phyloP scores from a whole-genome alignment of 768 basidiomycete species.

The Ephemerocybe angulata region DNA sequence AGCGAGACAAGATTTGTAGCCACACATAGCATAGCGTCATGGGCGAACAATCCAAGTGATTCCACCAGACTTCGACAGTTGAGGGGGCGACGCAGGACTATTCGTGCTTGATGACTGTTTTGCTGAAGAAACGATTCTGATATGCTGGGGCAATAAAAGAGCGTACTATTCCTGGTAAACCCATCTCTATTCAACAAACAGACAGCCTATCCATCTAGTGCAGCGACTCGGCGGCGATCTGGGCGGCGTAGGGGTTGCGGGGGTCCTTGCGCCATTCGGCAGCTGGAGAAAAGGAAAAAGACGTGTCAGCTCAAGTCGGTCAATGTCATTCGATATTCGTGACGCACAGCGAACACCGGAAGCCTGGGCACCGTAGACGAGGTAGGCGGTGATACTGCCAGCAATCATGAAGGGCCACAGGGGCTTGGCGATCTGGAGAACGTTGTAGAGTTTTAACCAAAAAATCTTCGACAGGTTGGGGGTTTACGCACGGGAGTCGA shows the following conservation, averaged over 20 bases:
- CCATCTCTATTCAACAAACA: constrained; percentile 1
- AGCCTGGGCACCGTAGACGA: constrained; percentile 66
- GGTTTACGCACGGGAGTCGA: constrained; percentile 61
- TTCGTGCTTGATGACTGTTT: no score
- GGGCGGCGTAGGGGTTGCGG: constrained; percentile 77
- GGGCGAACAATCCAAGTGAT: no score
- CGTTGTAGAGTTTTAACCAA: background rate
- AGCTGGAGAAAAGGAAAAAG: constrained; percentile 36
- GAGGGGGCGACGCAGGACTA: no score
- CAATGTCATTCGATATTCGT: background rate
- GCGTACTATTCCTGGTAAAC: background rate
- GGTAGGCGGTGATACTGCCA: constrained; percentile 59
- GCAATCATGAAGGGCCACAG: constrained; percentile 81
- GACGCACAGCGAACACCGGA: constrained; percentile 67
- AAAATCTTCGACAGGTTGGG: constrained; percentile 8
- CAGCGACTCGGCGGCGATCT: constrained; percentile 63
- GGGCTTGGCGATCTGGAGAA: constrained; percentile 59
- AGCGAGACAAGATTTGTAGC: no score
- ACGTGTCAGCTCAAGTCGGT: constrained; percentile 4
- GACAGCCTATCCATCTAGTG: constrained; percentile 29
- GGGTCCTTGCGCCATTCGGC: constrained; percentile 69
- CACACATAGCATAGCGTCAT: no score
- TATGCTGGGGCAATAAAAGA: background rate
- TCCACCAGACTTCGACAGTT: no score
- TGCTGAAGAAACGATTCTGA: no score